Evolutionary conservation across 495 filamentous ascomycete species (phyloP), one percentile per base, ranked within the genome.

Genomic region (Haplographium delicatum): DNA sequence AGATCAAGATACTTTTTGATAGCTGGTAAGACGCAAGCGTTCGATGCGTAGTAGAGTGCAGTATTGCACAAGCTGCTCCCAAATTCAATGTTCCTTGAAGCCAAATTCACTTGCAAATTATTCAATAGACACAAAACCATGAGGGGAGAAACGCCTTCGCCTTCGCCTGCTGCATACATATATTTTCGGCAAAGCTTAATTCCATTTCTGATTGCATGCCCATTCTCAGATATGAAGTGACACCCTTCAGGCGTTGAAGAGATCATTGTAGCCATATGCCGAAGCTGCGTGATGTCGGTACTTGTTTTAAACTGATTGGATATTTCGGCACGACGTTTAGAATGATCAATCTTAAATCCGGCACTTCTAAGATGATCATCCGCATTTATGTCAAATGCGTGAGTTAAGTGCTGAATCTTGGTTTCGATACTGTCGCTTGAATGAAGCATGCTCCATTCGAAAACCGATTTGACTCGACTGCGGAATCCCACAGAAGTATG

Each of bases 201-300:
- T 6, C 30, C n/a, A n/a, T 44, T 11, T 0, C 15, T 11, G 23
- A 57, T 23, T 5, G 25, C 44, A 6, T 22, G 13, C 0, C 41
- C 40, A 20, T 44, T 34, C 5, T 20, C 20, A 2, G 38, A 16
- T 11, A 60, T 15, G 30, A 53, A 54, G 13, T 41, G 8, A 41
- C 58, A 60, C 20, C 58, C 58, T 38, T 54, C 35, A 1, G 5
- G 20, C 0, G 58, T 57, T 4, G 49, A 43, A 9, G 57, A 54
- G 15, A 58, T 46, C 27, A 54, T 43, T n/a, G n/a, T n/a, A n/a
- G n/a, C n/a, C n/a, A n/a, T n/a, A n/a, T n/a, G n/a, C n/a, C n/a
- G n/a, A n/a, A n/a, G n/a, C n/a, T n/a, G n/a, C n/a, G n/a, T n/a
- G n/a, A n/a, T n/a, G n/a, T n/a, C n/a, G n/a, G n/a, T n/a, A n/a